phyloP scores from a whole-genome alignment of 768 basidiomycete genomes.

The Albatrellus ellisii region DNA sequence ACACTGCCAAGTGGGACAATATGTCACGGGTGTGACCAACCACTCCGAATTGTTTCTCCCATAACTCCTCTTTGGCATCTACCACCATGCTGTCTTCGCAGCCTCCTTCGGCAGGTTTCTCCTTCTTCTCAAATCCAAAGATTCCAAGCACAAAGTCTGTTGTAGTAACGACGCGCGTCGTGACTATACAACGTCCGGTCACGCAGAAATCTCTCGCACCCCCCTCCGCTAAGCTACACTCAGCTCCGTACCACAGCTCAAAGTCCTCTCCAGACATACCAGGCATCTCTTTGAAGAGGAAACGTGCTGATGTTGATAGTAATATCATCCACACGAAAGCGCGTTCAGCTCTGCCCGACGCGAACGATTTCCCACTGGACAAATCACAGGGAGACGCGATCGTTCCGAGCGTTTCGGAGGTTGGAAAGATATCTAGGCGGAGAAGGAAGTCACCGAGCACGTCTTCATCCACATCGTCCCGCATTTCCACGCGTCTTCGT shows the following conservation, averaged over 20 bases:
- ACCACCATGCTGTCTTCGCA: constrained; percentile 10
- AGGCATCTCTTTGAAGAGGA: not conserved
- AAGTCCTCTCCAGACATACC: not conserved
- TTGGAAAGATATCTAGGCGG: constrained; percentile 2
- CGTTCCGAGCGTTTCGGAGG: constrained; percentile 8
- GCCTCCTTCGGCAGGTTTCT: constrained; percentile 9
- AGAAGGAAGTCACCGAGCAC: constrained; percentile 8
- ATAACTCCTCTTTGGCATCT: not conserved
- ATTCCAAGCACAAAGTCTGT: constrained; percentile 9
- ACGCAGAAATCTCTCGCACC: not conserved
- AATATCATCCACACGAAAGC: not conserved
- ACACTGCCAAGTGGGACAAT: too few species aligned
- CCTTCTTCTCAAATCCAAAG: constrained; percentile 22
- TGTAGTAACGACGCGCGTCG: constrained; percentile 20
- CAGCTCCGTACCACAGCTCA: not conserved
- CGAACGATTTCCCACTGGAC: constrained; percentile 14
- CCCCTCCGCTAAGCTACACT: constrained; percentile 2
- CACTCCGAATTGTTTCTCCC: too few species aligned
- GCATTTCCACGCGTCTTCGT: constrained; percentile 15
- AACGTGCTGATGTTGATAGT: not conserved
- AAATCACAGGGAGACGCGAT: constrained; percentile 11
- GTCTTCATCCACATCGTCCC: constrained; percentile 13
- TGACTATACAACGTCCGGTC: constrained; percentile 12
- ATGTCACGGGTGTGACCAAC: too few species aligned
- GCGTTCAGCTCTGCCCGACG: constrained; percentile 10